phyloP scores from a whole-genome alignment of 805 yeast genomes.

The Pichia thaimueangensis region DNA sequence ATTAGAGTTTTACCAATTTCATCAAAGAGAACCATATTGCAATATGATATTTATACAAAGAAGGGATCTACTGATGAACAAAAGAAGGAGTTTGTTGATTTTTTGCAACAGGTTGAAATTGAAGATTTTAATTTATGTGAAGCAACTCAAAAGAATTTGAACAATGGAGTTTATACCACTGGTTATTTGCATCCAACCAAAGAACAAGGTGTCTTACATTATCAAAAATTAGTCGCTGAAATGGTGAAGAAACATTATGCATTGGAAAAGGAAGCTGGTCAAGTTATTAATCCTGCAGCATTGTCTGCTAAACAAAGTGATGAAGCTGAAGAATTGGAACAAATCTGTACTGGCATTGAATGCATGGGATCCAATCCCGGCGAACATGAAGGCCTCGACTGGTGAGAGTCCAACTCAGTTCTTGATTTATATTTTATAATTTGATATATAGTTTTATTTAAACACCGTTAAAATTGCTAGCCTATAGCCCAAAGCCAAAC shows the following conservation, averaged over 20 bases:
- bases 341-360: constrained; percentile 43
- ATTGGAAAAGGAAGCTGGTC: constrained; percentile 39
- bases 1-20: constrained; percentile 52
- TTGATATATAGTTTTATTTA: too few species aligned
- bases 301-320: constrained; percentile 36
- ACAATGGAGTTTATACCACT: constrained; percentile 52
- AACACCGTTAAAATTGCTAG: too few species aligned
- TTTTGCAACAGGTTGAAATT: constrained; percentile 54
- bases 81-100: constrained; percentile 57
- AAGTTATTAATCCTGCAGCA: constrained; percentile 45
- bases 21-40: constrained; percentile 49
- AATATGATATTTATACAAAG: constrained; percentile 56
- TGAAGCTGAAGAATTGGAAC: constrained; percentile 44
- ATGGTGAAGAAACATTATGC: constrained; percentile 52
- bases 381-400: constrained; percentile 23
- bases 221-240: constrained; percentile 48
- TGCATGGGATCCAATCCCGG: constrained; percentile 40
- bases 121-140: constrained; percentile 57
- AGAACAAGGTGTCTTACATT: constrained; percentile 53
- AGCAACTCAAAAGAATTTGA: constrained; percentile 53
- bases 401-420: too few species aligned
- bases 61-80: constrained; percentile 47
- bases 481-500: too few species aligned
- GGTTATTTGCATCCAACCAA: constrained; percentile 55
- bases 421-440: too few species aligned